A percentile compares a stretch with the other conserved stretches of the same genome.
Conservation (phyloP, 768 basidiomycete species). For the Suillus decipiens region DNA sequence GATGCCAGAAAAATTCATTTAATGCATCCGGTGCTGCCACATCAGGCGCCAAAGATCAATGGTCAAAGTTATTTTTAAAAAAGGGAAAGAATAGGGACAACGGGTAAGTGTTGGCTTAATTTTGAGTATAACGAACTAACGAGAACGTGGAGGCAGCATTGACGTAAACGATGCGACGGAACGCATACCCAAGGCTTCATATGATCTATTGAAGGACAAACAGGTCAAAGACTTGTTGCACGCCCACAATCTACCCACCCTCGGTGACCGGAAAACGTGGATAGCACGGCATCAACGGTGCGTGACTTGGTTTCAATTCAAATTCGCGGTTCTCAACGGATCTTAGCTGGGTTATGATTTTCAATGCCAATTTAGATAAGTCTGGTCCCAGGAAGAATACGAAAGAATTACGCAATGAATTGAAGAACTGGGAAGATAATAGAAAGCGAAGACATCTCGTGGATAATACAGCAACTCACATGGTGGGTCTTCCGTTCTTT, state of each 20-base stretch:
- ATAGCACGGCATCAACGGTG: constrained; percentile 64
- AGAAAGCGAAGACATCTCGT: constrained; percentile 39
- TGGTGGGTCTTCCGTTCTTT: constrained; percentile 32
- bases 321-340: constrained; percentile 1
- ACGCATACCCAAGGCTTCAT: constrained; percentile 65
- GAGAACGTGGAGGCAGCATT: constrained; percentile 18
- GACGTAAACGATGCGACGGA: constrained; percentile 37
- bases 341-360: constrained; percentile 66
- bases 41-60: constrained; percentile 34
- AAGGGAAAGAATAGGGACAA: constrained; percentile 47
- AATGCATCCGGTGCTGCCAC: constrained; percentile 26
- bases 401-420: constrained; percentile 49
- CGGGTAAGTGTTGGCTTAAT: constrained; percentile 14
- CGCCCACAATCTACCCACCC: constrained; percentile 49
- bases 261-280: constrained; percentile 53
- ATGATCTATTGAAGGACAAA: constrained; percentile 63
- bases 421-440: constrained; percentile 60
- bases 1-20: constrained; percentile 23
- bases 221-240: constrained; percentile 56
- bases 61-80: constrained; percentile 45
- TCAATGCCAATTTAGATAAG: constrained; percentile 72
- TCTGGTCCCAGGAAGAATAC: constrained; percentile 44
- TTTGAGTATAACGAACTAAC: background rate
- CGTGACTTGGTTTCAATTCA: constrained; percentile 4
- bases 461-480: constrained; percentile 40